Evolutionary conservation across 2,329 filamentous ascomycete species (phyloP).

Genomic region (Fusarium hainanense): DNA sequence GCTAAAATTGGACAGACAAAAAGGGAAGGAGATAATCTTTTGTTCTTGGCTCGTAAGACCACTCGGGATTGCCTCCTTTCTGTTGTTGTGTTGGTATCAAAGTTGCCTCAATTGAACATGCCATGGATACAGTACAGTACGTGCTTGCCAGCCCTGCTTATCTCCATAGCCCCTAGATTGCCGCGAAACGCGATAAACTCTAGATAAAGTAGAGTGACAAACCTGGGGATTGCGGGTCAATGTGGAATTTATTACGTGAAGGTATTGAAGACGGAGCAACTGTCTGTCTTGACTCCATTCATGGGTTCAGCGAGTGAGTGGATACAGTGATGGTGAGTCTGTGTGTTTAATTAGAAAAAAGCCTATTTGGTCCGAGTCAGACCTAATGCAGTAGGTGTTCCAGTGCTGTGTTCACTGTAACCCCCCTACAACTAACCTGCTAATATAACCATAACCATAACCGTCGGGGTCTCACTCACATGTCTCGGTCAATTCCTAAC

Average conservation of each 20-base stretch:
- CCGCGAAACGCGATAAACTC: background rate
- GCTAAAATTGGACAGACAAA: conserved; percentile 4
- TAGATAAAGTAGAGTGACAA: background rate
- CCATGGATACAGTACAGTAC: background rate
- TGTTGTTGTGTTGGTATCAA: background rate
- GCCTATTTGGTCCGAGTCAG: background rate
- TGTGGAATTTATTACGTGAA: conserved; percentile 26
- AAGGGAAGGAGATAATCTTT: conserved; percentile 28
- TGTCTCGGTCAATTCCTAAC: background rate
- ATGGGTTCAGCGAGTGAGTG: background rate
- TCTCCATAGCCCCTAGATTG: background rate
- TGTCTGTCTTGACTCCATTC: background rate
- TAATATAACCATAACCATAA: background rate
- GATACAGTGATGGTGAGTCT: background rate
- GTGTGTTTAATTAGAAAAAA: background rate
- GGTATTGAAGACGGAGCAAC: background rate
- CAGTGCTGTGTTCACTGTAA: background rate
- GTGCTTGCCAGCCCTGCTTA: background rate
- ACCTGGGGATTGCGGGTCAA: conserved; percentile 13
- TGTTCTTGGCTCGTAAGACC: background rate
- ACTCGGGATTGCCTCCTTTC: background rate
- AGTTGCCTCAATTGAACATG: background rate
- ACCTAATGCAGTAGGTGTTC: background rate
- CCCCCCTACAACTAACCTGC: too few species aligned
- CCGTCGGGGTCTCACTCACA: background rate